Evolutionary conservation across 179 eudicot species (phyloP), one percentile per base, ranked within the genome.

Genomic region (Actinidia arguta): DNA sequence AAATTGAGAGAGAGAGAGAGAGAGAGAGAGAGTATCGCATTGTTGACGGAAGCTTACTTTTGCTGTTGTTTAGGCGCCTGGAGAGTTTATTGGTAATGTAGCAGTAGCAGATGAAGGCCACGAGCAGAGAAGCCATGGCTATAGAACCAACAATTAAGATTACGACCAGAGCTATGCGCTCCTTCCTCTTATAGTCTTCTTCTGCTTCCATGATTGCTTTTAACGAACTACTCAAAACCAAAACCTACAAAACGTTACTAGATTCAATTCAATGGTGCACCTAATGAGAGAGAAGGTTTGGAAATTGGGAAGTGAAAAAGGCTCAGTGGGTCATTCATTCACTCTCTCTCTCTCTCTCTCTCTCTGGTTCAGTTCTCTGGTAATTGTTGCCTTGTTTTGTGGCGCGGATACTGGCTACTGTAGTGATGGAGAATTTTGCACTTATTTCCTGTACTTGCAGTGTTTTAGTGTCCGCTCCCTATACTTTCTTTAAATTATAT

Each of bases 21-120:
- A 39, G 6, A 52, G 7, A 31, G 14, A 20, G 31, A 8, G 44
- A 56, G 17, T 17, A 55, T 3, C 12, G 24, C 52, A 46, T 46
- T 58, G 58, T 25, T 56, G 20, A 66, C 69, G 50, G 63, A 81
- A 66, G 52, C 91, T 56, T 79, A 92, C 95, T 87, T 80, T 89
- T 91, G 42, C 82, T 90, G 54, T 76, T 82, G 56, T 86, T 85
- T n/a, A 88, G 85, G 46, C 93, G 92, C 78, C 81, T 93, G 24
- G 95, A 87, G 80, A 95, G 87, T 86, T 91, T 92, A 90, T 84
- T 83, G 16, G 90, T 83, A 76, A 95, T 86, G 87, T 95, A 94
- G 89, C 99, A 95, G 75, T 92, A 95, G 83, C 94, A 95, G 75
- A 86, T 82, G 73, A 92, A 91, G 52, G 97, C 91, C 27, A 94